Base-by-base conservation (phyloP, 2,329 filamentous ascomycete genomes). In the Pseudopithomyces chartarum region DNA sequence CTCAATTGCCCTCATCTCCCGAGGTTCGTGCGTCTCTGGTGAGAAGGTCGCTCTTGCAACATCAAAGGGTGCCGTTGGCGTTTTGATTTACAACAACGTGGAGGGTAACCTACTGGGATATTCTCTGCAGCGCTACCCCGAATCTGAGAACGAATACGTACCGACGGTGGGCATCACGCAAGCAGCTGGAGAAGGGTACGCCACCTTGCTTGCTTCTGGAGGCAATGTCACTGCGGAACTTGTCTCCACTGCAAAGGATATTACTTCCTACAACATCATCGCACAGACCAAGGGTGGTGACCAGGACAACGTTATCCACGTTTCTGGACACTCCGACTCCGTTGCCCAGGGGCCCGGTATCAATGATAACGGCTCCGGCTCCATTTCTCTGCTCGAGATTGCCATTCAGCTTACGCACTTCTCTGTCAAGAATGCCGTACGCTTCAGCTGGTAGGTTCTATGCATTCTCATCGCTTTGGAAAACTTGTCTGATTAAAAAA, bases 351-450 rank as follows among this genome's bases (percentile, higher is more conserved):
- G 86, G 0, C 86, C 86, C 1, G 90, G 90, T 19, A 91, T 92
- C 80, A 92, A 92, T 73, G 90, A 92, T 64, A 88, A 92, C 66
- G 90, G 90, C 45, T 88, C 87, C 2, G 90, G 90, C 54, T 86
- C 83, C 33, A 82, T 87, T 59, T 81, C 81, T 22, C 78, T 87
- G 49, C 78, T 89, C 8, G 84, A 85, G 51, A 78, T 87, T 29
- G 86, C 86, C 10, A 80, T 82, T 23, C 81, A 82, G 80, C 58
- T 93, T 80, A 62, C 85, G 81, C 82, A 91, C 50, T 94, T 90
- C 80, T 84, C 87, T 50, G 86, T 90, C 34, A 90, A 85, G 61
- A 90, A 93, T 43, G 70, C 70, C 2, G 84, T 83, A 13, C 89
- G 89, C 71, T 91, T 92, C 32, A 79, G 76, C 15, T 89, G 84